Conservation (phyloP, 2,329 filamentous ascomycete species). For the Xylaria polymorpha region DNA sequence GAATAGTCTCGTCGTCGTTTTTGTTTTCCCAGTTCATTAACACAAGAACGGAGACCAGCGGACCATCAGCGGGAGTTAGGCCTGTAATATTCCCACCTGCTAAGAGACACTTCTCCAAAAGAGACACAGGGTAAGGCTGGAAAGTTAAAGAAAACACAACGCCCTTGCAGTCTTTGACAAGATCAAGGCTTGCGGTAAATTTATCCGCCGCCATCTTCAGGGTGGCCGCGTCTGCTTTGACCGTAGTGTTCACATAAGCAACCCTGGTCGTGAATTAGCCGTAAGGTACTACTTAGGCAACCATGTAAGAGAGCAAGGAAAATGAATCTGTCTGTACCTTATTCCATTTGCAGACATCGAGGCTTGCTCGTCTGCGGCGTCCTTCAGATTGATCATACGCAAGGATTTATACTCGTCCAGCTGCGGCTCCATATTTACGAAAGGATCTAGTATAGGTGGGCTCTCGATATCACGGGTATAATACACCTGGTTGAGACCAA, state of each 20-base stretch:
- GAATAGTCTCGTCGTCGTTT: conserved; percentile 32
- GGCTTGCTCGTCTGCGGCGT: too few species aligned
- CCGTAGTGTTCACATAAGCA: conserved; percentile 29
- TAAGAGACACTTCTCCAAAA: not conserved
- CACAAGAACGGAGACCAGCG: conserved; percentile 27
- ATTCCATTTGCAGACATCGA: too few species aligned
- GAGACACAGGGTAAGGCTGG: conserved; percentile 19
- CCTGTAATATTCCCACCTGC: conserved; percentile 15
- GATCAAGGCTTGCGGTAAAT: conserved; percentile 8
- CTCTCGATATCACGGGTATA: too few species aligned
- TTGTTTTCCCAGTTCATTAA: conserved; percentile 28
- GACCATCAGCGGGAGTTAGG: conserved; percentile 14
- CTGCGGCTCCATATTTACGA: too few species aligned
- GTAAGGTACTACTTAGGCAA: conserved; percentile 11
- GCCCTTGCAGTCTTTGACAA: conserved; percentile 9
- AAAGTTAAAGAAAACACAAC: conserved; percentile 10
- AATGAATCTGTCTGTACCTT: too few species aligned
- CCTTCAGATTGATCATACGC: too few species aligned
- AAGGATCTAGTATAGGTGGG: too few species aligned
- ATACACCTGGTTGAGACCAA: too few species aligned
- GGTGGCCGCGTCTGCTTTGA: conserved; percentile 29
- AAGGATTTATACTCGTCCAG: too few species aligned
- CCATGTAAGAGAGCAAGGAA: too few species aligned
- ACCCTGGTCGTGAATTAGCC: conserved; percentile 19
- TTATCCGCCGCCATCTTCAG: conserved; percentile 13